A percentile compares a stretch with the other conserved stretches of the same genome.
phyloP scores from a whole-genome alignment of 169 alveolate genomes.

The Plasmodium inui region DNA sequence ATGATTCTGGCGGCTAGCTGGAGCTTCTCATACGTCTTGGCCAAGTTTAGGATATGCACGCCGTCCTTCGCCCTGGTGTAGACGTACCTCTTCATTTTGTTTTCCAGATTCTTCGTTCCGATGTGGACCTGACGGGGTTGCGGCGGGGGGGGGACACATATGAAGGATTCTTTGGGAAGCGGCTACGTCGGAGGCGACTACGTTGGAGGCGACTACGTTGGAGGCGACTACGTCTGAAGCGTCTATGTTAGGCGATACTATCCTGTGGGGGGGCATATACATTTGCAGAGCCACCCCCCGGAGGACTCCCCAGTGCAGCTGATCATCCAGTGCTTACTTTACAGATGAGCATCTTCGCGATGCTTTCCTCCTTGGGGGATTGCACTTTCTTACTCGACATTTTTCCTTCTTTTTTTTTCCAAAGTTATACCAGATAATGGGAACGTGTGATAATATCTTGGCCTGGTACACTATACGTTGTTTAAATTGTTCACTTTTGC shows the following conservation, averaged over 20 bases:
- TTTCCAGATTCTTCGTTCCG: slow-evolving; percentile 97
- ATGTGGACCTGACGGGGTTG: slow-evolving; percentile 90
- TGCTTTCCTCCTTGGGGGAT: slow-evolving; percentile 76
- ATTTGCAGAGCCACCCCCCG: neutral
- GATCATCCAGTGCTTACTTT: slow-evolving; percentile 27
- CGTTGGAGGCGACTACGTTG: neutral
- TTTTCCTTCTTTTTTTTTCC: neutral
- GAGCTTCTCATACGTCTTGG: slow-evolving; percentile 98
- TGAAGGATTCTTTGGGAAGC: neutral
- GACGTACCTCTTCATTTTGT: slow-evolving; percentile 97
- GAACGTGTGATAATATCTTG: neutral
- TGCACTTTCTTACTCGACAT: slow-evolving; percentile 56
- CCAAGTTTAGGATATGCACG: slow-evolving; percentile 95
- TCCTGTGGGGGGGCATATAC: neutral
- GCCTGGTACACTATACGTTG: neutral
- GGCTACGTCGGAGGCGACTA: neutral
- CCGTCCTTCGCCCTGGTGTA: slow-evolving; percentile 98
- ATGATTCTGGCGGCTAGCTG: slow-evolving; percentile 99
- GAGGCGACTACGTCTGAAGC: neutral
- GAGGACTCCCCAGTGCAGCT: neutral
- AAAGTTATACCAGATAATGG: neutral
- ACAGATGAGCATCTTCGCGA: slow-evolving; percentile 75
- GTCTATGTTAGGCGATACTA: neutral
- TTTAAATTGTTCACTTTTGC: neutral
- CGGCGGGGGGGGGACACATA: neutral